A percentile compares a stretch with the other conserved stretches of the same genome.
Evolutionary conservation across 345 rosid genomes (phyloP).

Genomic region (Tarenaya hassleriana): DNA sequence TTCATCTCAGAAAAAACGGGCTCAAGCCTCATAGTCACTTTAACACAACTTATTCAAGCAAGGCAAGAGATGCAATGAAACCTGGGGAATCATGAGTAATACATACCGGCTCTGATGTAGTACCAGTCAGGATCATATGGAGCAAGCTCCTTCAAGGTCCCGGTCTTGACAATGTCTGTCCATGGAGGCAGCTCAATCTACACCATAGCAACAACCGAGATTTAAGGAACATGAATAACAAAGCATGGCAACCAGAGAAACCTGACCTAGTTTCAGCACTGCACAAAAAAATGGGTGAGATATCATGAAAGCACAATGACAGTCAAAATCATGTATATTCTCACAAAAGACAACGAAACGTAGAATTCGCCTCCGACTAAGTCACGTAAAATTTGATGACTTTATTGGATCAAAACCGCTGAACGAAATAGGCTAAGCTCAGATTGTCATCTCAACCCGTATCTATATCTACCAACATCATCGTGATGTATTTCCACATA

Average conservation of each 20-base stretch:
- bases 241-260: neutral
- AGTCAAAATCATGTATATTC: neutral
- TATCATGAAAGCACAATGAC: neutral
- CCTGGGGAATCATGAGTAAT: neutral
- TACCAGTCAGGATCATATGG: constrained; percentile 78
- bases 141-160: constrained; percentile 59
- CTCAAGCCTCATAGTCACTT: neutral
- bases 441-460: no score
- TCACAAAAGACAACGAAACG: no score
- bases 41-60: neutral
- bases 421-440: no score
- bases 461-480: no score
- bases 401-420: no score
- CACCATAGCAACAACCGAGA: neutral
- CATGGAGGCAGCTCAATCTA: constrained; percentile 62
- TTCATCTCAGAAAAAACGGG: constrained; percentile 1
- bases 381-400: no score
- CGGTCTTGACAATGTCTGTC: constrained; percentile 75
- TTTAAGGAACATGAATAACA: neutral
- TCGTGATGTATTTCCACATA: no score
- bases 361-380: no score
- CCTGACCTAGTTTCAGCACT: neutral
- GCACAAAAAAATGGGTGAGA: neutral
- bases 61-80: neutral
- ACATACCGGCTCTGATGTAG: constrained; percentile 53